Base-by-base conservation (phyloP, 192 early-diverging fungal species). In the Haplosporangium gracile region DNA sequence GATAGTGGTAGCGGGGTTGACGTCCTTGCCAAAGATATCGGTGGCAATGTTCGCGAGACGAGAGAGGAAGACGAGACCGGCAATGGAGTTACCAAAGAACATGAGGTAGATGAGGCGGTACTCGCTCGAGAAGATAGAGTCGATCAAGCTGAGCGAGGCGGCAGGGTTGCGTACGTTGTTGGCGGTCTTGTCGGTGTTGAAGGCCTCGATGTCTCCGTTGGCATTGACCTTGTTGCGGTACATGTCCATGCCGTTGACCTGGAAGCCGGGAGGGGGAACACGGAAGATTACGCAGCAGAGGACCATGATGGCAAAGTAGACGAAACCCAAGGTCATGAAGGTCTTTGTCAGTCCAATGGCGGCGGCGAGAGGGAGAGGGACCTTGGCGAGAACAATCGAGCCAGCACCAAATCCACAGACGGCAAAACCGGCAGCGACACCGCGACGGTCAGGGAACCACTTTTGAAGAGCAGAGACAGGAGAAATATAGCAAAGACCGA, bases 321-420 rank as follows among this genome's bases (percentile, higher is more conserved):
- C 81, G 68, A 87, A 79, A 16, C 94, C 94, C 63, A 95, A 80
- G 34, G 94, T 90, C 36, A 93, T 83, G 87, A 96, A 96, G 39
- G 89, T 91, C 40, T 90, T 88, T 10, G 94, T 92, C 22, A 96
- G 81, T 7, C 93, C 92, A 22, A 93, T 90, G 18, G 42, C 53
- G 5, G 79, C 88, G 49, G 91, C 80, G 0, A 96, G 89, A 72
- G 81, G 88, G 18, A 86, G 81, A 29, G 94, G 94, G 13, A 94
- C 88, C 77, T 91, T 94, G 68, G 93, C 93, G 38, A 94, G 91
- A 22, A 93, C 93, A 69, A 95, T 93, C 1, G 92, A 89, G 0
- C 95, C 95, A 73, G 91, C 92, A 20, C 95, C 95, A 79, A 96
- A 96, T 29, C 95, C 95, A 76, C 93, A 93, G 65, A 95, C 95